Evolutionary conservation across 2,329 filamentous ascomycete genomes (phyloP).

Genomic region (Arthrobotrys sphaeroides): DNA sequence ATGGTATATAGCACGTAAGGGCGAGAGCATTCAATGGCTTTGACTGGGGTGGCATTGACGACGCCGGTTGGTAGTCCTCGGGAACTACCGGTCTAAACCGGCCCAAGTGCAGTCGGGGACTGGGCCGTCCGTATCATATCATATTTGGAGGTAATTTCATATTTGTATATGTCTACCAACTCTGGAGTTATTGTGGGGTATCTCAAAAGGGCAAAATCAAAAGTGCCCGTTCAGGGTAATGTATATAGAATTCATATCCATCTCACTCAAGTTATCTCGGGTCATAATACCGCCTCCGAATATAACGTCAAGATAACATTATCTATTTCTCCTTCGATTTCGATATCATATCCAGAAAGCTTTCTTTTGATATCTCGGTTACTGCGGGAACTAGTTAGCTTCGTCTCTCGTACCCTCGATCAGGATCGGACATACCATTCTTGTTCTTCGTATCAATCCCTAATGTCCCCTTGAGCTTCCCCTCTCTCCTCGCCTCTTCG

Average conservation of each 20-base stretch:
- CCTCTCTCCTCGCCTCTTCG: constrained; percentile 76
- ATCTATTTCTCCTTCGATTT: constrained; percentile 40
- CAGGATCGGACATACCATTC: constrained; percentile 64
- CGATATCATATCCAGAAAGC: constrained; percentile 87
- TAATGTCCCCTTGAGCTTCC: constrained; percentile 76
- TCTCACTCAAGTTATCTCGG: neutral
- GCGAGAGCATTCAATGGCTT: neutral
- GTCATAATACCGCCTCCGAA: neutral
- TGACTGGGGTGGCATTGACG: neutral
- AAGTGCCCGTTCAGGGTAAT: neutral
- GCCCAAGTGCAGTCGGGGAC: neutral
- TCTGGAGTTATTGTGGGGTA: constrained; percentile 31
- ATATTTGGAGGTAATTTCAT: constrained; percentile 39
- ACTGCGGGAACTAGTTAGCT: constrained; percentile 61
- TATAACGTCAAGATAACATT: neutral
- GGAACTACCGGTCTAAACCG: neutral
- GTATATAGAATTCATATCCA: constrained; percentile 18
- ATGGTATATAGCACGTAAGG: constrained; percentile 60
- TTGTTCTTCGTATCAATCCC: constrained; percentile 83
- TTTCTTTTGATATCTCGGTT: constrained; percentile 96
- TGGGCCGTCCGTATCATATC: constrained; percentile 7
- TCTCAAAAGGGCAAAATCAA: neutral
- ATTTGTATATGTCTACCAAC: constrained; percentile 11
- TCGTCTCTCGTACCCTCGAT: neutral
- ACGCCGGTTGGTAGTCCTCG: neutral